Conservation (phyloP, 2,329 filamentous ascomycete genomes). For the Hypocrella siamensis region DNA sequence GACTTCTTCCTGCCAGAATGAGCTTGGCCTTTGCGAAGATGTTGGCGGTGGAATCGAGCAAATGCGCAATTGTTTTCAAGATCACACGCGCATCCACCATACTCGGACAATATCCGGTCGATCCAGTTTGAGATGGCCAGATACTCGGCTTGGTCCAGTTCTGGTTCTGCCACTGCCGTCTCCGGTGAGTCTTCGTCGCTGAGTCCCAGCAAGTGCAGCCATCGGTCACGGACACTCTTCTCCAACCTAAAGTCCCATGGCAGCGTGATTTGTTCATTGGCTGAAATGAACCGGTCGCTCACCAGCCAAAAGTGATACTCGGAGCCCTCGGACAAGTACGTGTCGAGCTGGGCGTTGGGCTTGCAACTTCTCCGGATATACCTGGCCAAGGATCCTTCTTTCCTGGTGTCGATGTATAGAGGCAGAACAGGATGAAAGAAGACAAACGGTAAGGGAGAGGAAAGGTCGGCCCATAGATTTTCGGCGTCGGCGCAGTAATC, state of each 20-base stretch:
- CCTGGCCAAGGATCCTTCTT: slow-evolving; percentile 71
- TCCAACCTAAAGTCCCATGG: slow-evolving; percentile 53
- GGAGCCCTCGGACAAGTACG: slow-evolving; percentile 60
- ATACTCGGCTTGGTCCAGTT: slow-evolving; percentile 45
- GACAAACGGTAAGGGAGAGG: slow-evolving; percentile 54
- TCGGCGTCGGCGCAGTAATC: slow-evolving; percentile 52
- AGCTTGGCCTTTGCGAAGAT: slow-evolving; percentile 29
- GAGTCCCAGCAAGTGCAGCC: slow-evolving; percentile 44
- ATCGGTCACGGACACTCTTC: slow-evolving; percentile 35
- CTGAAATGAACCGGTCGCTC: slow-evolving; percentile 58
- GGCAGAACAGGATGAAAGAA: slow-evolving; percentile 81
- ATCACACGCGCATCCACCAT: slow-evolving; percentile 66
- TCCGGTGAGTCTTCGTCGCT: slow-evolving; percentile 39
- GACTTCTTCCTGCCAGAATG: slow-evolving; percentile 32
- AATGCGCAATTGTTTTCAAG: slow-evolving; percentile 47
- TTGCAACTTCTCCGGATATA: slow-evolving; percentile 87
- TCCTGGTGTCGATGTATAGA: slow-evolving; percentile 82
- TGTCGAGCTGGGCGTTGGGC: slow-evolving; percentile 79
- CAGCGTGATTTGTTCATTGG: slow-evolving; percentile 46
- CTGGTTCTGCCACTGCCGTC: slow-evolving; percentile 29
- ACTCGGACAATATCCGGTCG: slow-evolving; percentile 55
- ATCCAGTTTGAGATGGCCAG: slow-evolving; percentile 48
- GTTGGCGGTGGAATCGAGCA: slow-evolving; percentile 44
- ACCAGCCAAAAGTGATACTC: slow-evolving; percentile 91
- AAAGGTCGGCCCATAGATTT: slow-evolving; percentile 54